Percentiles rank a stretch among this genome's conserved stretches.
These are phyloP conservation scores for Viola pubescens DNA, from an alignment of 441 rosid genomes.

Conservation along the genomic window DNA sequence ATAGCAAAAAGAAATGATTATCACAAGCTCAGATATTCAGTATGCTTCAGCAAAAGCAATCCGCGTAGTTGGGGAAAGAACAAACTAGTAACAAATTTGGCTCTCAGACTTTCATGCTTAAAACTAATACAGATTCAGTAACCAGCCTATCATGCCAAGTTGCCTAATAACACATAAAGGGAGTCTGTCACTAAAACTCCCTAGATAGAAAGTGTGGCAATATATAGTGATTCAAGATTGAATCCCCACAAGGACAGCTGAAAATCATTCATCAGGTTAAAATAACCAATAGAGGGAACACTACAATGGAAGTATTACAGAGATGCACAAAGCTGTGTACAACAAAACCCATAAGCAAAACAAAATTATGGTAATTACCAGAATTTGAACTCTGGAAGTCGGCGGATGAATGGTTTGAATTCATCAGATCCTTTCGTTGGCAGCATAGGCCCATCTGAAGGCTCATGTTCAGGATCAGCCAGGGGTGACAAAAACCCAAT, in stretches of 20 bases:
- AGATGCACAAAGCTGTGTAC: neutral
- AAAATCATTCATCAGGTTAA: slow-evolving; percentile 1
- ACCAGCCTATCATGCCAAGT: neutral
- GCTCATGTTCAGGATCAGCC: slow-evolving; percentile 78
- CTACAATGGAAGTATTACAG: neutral
- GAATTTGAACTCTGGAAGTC: slow-evolving; percentile 93
- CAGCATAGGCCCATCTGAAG: slow-evolving; percentile 62
- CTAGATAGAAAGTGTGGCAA: neutral
- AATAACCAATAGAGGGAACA: neutral
- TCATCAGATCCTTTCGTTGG: slow-evolving; percentile 95
- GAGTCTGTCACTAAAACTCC: neutral
- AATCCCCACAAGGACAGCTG: neutral
- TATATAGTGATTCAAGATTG: neutral
- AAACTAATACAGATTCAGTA: neutral
- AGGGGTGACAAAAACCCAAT: slow-evolving; percentile 91
- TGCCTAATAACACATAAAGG: neutral
- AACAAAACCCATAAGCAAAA: too few relatives aligned
- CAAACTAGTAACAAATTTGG: neutral
- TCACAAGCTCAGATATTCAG: neutral
- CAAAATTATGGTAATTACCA: slow-evolving; percentile 38
- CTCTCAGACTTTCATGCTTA: neutral
- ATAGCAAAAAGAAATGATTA: slow-evolving; percentile 16
- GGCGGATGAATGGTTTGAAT: slow-evolving; percentile 88
- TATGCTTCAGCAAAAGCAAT: too few relatives aligned
- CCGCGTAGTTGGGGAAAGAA: neutral